A percentile compares a stretch with the other conserved stretches of the same genome.
These are phyloP conservation scores for Incumbomyces delicatus DNA, from an alignment of 2,329 filamentous ascomycete species.

Conservation along the genomic window DNA sequence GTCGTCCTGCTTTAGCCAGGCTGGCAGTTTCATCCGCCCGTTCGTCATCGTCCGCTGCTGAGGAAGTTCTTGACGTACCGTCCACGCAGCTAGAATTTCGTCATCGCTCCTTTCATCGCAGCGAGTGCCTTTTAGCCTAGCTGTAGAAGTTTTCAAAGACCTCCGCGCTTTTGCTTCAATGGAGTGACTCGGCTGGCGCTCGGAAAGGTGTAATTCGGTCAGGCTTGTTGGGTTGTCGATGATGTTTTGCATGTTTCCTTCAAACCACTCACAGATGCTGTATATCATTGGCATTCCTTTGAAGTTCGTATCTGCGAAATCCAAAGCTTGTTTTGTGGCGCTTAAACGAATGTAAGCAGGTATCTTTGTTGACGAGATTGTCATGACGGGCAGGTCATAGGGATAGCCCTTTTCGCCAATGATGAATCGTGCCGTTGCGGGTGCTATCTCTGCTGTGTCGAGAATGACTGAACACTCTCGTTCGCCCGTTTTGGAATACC, in stretches of 20 bases:
- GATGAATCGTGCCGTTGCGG: constrained; percentile 51
- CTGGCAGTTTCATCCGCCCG: constrained; percentile 65
- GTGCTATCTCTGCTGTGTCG: constrained; percentile 25
- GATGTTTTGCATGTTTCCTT: constrained; percentile 71
- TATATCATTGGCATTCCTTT: constrained; percentile 85
- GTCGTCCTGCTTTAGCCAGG: constrained; percentile 70
- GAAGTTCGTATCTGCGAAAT: constrained; percentile 60
- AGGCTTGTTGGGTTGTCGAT: constrained; percentile 76
- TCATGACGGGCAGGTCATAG: constrained; percentile 48
- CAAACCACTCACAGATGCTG: constrained; percentile 82
- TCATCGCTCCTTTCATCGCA: constrained; percentile 13
- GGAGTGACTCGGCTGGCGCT: background rate
- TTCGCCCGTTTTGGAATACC: constrained; percentile 51
- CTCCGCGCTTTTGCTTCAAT: background rate
- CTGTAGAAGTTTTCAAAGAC: background rate
- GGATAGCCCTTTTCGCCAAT: constrained; percentile 65
- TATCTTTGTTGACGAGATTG: constrained; percentile 46
- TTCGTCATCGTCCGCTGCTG: constrained; percentile 66
- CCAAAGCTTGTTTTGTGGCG: constrained; percentile 66
- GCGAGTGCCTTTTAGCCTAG: background rate
- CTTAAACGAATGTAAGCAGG: constrained; percentile 92
- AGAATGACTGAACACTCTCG: constrained; percentile 63
- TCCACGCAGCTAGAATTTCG: constrained; percentile 55
- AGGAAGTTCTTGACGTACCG: constrained; percentile 52
- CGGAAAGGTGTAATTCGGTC: constrained; percentile 65